phyloP scores from a whole-genome alignment of 306 rosid genomes.

The Citrullus colocynthis region DNA sequence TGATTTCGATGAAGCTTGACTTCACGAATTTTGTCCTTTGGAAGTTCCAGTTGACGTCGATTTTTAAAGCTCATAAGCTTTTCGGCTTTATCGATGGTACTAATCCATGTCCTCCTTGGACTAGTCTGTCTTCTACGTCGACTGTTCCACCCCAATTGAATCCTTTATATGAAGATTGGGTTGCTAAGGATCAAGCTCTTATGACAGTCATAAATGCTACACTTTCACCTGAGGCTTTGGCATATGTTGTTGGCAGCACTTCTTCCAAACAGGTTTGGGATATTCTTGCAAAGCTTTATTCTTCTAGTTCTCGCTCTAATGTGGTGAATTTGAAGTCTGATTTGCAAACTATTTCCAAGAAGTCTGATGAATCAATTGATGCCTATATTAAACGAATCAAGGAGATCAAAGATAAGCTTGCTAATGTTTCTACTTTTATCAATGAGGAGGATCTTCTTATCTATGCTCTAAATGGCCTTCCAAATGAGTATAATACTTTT shows the following conservation, averaged over 20 bases:
- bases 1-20: not conserved
- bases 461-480: slow-evolving; percentile 2
- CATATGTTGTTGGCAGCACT: not conserved
- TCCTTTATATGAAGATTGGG: not conserved
- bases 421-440: not conserved
- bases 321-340: not conserved
- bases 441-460: slow-evolving; percentile 5
- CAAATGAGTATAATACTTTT: not conserved
- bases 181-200: not conserved
- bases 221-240: slow-evolving; percentile 4
- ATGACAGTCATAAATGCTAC: slow-evolving; percentile 3
- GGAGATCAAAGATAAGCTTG: slow-evolving; percentile 1
- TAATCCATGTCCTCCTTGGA: not conserved
- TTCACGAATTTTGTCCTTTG: not conserved
- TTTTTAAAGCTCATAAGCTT: not conserved
- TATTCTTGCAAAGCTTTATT: not conserved
- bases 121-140: not conserved
- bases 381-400: not conserved
- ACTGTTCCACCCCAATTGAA: not conserved
- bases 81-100: not conserved
- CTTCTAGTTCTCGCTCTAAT: not conserved
- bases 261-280: not conserved
- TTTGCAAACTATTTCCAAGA: not conserved
- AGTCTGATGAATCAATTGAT: not conserved
- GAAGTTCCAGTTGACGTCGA: not conserved